These are phyloP conservation scores for Candida silvicultrix DNA, from an alignment of 805 yeast genomes.

Conservation along the genomic window DNA sequence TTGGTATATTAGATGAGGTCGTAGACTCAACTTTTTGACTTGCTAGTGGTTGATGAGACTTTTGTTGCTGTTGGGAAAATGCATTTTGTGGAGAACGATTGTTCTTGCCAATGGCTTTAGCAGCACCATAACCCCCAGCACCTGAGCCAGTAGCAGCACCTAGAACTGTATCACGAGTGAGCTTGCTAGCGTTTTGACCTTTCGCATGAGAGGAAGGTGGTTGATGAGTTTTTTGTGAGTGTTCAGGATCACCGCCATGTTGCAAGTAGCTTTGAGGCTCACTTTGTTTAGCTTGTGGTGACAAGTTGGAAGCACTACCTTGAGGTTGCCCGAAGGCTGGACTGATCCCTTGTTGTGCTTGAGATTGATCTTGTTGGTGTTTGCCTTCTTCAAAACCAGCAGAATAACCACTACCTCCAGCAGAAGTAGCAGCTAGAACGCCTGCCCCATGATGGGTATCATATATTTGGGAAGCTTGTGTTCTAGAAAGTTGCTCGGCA, in stretches of 20 bases:
- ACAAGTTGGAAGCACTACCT: too few relatives aligned
- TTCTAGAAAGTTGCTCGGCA: neutral
- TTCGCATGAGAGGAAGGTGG: neutral
- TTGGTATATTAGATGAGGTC: neutral
- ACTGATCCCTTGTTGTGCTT: neutral
- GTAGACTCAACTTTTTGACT: neutral
- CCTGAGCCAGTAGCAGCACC: neutral
- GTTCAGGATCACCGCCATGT: too few relatives aligned
- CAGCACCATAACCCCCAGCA: neutral
- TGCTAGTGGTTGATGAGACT: neutral
- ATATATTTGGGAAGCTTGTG: neutral
- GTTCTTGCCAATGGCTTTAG: neutral
- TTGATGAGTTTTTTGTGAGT: too few relatives aligned
- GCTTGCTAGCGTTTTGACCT: neutral
- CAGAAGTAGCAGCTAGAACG: neutral
- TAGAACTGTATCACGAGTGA: neutral
- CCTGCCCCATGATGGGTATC: neutral
- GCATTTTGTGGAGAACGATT: neutral
- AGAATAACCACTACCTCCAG: neutral
- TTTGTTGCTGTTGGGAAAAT: neutral
- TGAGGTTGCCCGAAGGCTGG: neutral
- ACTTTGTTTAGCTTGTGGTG: neutral
- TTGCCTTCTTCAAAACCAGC: neutral
- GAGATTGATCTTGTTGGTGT: neutral
- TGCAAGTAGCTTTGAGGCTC: too few relatives aligned